Evolutionary conservation across 129 eudicot genomes (phyloP).

Genomic region (Mikania micrantha): DNA sequence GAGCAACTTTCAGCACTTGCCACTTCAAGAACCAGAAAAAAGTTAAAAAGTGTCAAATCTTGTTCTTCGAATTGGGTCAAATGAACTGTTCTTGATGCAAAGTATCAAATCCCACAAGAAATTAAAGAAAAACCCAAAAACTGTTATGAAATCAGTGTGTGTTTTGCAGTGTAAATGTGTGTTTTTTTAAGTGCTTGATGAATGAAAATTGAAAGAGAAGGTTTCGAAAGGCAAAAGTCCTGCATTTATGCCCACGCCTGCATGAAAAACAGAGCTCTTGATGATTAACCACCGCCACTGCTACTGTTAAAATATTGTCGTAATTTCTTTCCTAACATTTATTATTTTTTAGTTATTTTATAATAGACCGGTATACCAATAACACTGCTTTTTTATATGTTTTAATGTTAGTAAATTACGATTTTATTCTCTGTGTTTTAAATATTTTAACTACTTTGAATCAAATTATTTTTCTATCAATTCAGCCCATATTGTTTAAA

Average conservation of each 20-base stretch:
- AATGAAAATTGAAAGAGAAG: slow-evolving; percentile 37
- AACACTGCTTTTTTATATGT: too few species aligned
- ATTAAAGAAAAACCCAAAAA: slow-evolving; percentile 14
- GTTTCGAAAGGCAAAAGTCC: slow-evolving; percentile 40
- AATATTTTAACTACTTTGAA: too few species aligned
- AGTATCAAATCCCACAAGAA: not conserved
- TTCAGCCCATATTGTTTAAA: too few species aligned
- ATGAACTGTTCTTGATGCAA: not conserved
- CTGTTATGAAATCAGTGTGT: not conserved
- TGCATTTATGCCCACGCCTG: slow-evolving; percentile 93
- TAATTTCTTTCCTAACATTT: too few species aligned
- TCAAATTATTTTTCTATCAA: too few species aligned
- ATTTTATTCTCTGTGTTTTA: too few species aligned
- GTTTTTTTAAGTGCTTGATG: slow-evolving; percentile 12
- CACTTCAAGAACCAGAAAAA: slow-evolving; percentile 15
- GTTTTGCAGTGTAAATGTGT: slow-evolving; percentile 9
- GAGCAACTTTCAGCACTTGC: slow-evolving; percentile 46
- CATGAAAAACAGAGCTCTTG: slow-evolving; percentile 88
- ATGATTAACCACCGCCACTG: slow-evolving; percentile 96
- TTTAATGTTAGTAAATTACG: too few species aligned
- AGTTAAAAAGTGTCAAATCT: slow-evolving; percentile 11
- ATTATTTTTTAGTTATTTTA: too few species aligned
- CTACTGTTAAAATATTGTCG: slow-evolving; percentile 32
- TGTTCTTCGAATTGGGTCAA: slow-evolving; percentile 18
- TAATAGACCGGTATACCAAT: too few species aligned